Base-by-base conservation (phyloP, 1,139 yeast genomes). In the Protomyces inouyei region DNA sequence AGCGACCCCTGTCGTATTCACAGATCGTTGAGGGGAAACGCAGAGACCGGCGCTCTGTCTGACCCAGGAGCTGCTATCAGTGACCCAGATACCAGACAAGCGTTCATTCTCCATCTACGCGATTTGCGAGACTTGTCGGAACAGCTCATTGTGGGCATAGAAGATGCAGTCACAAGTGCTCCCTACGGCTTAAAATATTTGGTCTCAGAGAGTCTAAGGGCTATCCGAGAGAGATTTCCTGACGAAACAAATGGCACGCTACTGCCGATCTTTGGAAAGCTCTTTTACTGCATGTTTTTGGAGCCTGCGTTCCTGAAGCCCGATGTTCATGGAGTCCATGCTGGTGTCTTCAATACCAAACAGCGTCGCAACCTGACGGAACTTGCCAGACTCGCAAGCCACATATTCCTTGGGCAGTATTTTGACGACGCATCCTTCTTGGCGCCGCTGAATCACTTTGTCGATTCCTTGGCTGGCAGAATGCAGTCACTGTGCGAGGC, bases 391-490 rank as follows among this genome's bases (percentile, higher is more conserved):
- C 84, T 87, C 25, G 71, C 89, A 67, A 76, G 82, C 40, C 96
- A 89, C 73, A 75, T 88, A 40, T 85, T 87, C 43, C 75, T 84
- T 1, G 82, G 89, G 82, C 80, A 82, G 67, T 83, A 87, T 2
- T 90, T 90, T 75, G 79, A 80, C 1, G 84, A 81, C 57, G 86
- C 87, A 69, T 83, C 86, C 64, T 90, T 84, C 73, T 76, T 88
- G 70, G 91, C 87, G 71, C 96, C 96, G 1, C 79, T 90, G 72
- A 88, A 88, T 72, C 93, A 87, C 57, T 88, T 83, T 70, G 80
- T 90, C 56, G 77, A 76, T 52, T 76, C 82, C 10, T 79, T 84
- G 1, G 75, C 77, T n/a, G 84, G 79, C 3, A 75, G 79, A 9
- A 79, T 83, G 64, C 76, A 80, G 54, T 72, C 75, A 0, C 73